These are phyloP conservation scores for Emergomyces orientalis DNA, from an alignment of 2,329 filamentous ascomycete genomes.

Conservation along the genomic window DNA sequence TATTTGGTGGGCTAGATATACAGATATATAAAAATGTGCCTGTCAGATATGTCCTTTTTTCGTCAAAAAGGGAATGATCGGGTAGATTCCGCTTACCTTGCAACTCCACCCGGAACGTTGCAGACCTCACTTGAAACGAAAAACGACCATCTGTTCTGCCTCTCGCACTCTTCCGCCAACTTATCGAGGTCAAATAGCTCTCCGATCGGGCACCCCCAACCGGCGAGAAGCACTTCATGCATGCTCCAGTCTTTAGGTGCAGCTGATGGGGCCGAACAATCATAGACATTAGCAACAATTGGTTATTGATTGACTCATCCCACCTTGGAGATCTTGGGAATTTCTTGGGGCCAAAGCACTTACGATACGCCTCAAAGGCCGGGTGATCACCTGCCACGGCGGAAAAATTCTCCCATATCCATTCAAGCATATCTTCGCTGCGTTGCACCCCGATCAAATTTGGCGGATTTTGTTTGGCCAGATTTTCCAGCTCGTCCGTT, in stretches of 20 bases:
- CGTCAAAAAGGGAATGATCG: too few species aligned
- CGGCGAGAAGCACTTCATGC: constrained; percentile 43
- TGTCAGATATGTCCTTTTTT: neutral
- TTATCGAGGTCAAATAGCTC: constrained; percentile 41
- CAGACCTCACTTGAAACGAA: constrained; percentile 43
- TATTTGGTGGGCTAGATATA: constrained; percentile 14
- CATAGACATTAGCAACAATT: neutral
- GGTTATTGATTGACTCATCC: neutral
- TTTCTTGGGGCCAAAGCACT: constrained; percentile 26
- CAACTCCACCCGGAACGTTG: constrained; percentile 41
- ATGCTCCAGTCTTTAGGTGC: constrained; percentile 17
- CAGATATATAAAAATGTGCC: neutral
- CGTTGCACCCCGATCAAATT: constrained; percentile 43
- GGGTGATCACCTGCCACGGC: constrained; percentile 51
- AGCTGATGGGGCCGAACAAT: neutral
- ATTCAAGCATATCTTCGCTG: constrained; percentile 43
- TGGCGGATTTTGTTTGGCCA: constrained; percentile 18
- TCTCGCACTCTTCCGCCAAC: constrained; percentile 30
- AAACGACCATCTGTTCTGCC: constrained; percentile 39
- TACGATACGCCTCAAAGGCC: constrained; percentile 40
- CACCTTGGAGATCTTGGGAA: neutral
- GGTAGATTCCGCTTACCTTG: constrained; percentile 9
- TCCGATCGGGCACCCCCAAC: constrained; percentile 44
- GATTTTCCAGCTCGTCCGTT: constrained; percentile 5
- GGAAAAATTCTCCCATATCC: constrained; percentile 52